These are phyloP conservation scores for Yamadazyma triangularis DNA, from an alignment of 1,139 yeast genomes.

Conservation along the genomic window DNA sequence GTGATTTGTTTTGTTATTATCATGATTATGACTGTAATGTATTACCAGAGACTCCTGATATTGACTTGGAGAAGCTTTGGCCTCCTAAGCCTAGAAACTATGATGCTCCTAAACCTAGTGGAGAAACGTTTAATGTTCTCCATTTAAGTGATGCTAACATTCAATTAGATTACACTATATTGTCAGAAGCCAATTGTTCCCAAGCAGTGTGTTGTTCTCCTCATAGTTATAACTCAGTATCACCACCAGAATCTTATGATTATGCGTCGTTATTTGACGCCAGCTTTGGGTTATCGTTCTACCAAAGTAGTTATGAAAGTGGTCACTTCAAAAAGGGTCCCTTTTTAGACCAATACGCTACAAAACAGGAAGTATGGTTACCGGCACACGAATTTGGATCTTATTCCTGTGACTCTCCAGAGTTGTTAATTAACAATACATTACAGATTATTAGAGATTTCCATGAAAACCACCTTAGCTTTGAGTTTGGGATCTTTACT, in stretches of 20 bases:
- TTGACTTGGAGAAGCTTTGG: constrained; percentile 41
- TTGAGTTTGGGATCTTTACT: constrained; percentile 27
- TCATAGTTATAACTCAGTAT: constrained; percentile 14
- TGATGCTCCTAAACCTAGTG: constrained; percentile 17
- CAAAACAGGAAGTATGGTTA: constrained; percentile 12
- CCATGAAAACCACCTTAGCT: constrained; percentile 21
- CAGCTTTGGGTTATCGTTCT: constrained; percentile 16
- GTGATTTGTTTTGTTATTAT: constrained; percentile 51
- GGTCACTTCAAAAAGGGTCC: constrained; percentile 22
- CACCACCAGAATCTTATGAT: constrained; percentile 13
- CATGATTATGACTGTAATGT: constrained; percentile 38
- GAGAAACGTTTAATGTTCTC: constrained; percentile 19
- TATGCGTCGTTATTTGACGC: constrained; percentile 12
- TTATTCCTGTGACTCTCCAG: constrained; percentile 27
- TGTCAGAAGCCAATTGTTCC: constrained; percentile 28
- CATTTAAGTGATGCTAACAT: constrained; percentile 26
- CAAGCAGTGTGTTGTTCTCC: constrained; percentile 23
- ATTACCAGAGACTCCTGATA: constrained; percentile 38
- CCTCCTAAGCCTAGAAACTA: constrained; percentile 26
- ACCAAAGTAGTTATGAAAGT: constrained; percentile 18
- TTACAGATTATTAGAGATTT: constrained; percentile 20
- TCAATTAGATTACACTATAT: constrained; percentile 20
- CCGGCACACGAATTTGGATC: constrained; percentile 31
- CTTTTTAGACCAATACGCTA: constrained; percentile 15
- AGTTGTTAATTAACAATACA: constrained; percentile 23